A percentile compares a stretch with the other conserved stretches of the same genome.
These are phyloP conservation scores for Phytopythium chamaehyphon DNA, from an alignment of 352 stramenopile species.

Conservation along the genomic window DNA sequence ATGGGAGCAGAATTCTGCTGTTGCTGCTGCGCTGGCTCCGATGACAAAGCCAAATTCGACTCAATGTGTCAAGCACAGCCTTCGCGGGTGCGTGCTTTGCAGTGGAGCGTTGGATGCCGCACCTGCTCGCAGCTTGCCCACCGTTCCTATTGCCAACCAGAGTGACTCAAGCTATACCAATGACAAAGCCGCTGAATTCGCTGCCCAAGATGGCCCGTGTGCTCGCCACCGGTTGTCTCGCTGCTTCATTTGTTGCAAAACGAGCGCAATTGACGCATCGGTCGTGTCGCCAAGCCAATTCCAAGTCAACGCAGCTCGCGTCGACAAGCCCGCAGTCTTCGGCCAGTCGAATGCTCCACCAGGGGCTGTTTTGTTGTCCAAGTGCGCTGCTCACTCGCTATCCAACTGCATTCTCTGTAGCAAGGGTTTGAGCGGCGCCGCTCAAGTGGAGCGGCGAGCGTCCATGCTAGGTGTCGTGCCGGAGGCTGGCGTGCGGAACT, in stretches of 20 bases:
- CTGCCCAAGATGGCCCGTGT: constrained; percentile 20
- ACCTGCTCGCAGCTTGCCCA: neutral
- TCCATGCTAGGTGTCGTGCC: no score
- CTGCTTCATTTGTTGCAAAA: constrained; percentile 65
- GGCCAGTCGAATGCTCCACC: neutral
- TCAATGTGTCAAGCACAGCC: constrained; percentile 48
- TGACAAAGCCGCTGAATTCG: neutral
- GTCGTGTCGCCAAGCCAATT: neutral
- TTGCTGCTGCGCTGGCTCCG: neutral
- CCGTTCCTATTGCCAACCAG: neutral
- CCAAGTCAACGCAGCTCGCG: neutral
- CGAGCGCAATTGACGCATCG: neutral
- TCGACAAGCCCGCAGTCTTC: neutral
- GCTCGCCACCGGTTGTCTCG: constrained; percentile 40
- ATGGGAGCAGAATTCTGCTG: neutral
- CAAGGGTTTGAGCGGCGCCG: neutral
- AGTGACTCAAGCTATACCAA: no score
- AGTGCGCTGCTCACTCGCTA: constrained; percentile 52
- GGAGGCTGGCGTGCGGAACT: neutral
- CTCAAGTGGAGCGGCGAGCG: neutral
- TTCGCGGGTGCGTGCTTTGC: constrained; percentile 66
- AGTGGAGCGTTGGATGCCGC: neutral
- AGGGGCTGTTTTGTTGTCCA: constrained; percentile 5
- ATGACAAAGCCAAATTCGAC: neutral
- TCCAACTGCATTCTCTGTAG: constrained; percentile 68